Evolutionary conservation across 1,284 basidiomycete genomes (phyloP), one percentile per base, ranked within the genome.

Genomic region (Veloboletus limbatus): DNA sequence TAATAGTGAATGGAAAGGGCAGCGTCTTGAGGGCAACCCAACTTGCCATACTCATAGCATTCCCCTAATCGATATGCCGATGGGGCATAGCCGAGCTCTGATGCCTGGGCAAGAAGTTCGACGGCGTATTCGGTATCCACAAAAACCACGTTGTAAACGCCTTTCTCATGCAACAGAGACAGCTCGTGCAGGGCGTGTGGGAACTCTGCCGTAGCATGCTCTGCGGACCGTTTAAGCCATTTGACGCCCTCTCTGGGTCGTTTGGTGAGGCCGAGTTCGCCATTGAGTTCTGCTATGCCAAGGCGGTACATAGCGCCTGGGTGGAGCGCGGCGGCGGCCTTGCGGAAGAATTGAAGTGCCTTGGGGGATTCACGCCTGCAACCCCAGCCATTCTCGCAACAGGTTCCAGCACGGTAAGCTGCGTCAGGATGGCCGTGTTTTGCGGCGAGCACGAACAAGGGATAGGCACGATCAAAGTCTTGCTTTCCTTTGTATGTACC

Each of bases 341-440:
- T 98, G 54, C 88, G 84, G 74, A 90, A 98, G 71, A 95, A 97
- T 54, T 91, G 86, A 35, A 98, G 71, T 0, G 96, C 94, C 66
- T 98, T 98, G 43, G 85, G 85, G 18, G 81, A 84, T 69, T 99
- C 97, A 21, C 92, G 81, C 39, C 95, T 76, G 65, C 94, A 97
- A 4, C 96, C 96, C 96, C 97, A 99, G 18, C 95, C 97, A 63
- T 98, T 96, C 76, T 99, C 97, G 68, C 92, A 97, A 68, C 97
- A 99, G 2, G 94, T 97, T 18, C 94, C 97, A 0, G 95, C 91
- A 39, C 96, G 89, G 69, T 96, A 99, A 18, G 92, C 84, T 8
- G 94, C 95, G 60, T 98, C 95, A 1, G 93, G 88, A 66, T 99
- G 96, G n/a, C 93, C 92, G 63, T 99, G 97, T 70, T 99, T 99